Evolutionary conservation across 257 asterid species (phyloP).

Genomic region (Salvia miltiorrhiza): DNA sequence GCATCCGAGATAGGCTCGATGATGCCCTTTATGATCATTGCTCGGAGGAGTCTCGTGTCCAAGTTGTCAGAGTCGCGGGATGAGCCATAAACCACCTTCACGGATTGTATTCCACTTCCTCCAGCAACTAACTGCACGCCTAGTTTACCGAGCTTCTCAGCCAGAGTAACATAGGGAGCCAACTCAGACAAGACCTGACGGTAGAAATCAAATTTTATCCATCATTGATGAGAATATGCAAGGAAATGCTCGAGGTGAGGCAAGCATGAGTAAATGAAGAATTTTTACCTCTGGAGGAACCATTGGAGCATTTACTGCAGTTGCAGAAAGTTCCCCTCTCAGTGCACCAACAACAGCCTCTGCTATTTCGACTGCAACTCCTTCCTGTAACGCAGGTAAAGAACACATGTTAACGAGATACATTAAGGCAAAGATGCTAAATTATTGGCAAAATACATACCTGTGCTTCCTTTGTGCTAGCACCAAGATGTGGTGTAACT

Average conservation of each 20-base stretch:
- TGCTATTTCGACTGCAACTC: conserved; percentile 96
- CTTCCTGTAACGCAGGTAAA: conserved; percentile 57
- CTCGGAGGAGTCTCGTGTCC: conserved; percentile 94
- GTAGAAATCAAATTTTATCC: conserved; percentile 1
- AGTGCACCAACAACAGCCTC: conserved; percentile 99
- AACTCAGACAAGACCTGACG: conserved; percentile 79
- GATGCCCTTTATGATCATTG: conserved; percentile 94
- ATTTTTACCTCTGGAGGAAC: conserved; percentile 86
- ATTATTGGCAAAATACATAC: conserved; percentile 39
- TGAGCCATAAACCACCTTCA: conserved; percentile 76
- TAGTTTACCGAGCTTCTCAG: conserved; percentile 89
- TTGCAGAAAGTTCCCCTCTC: conserved; percentile 92
- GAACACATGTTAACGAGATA: background rate
- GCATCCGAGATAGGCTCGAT: conserved; percentile 89
- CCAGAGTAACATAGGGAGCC: conserved; percentile 80
- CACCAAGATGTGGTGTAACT: conserved; percentile 99
- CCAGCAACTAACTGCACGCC: conserved; percentile 91
- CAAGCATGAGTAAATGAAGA: background rate
- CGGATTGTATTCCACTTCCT: conserved; percentile 83
- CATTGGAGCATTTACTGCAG: conserved; percentile 99
- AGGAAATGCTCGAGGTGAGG: background rate
- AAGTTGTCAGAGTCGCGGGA: conserved; percentile 79
- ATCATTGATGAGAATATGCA: background rate
- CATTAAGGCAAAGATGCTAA: too few relatives aligned
- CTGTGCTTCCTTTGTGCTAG: conserved; percentile 99